Evolutionary conservation across 169 alveolate genomes (phyloP).

Genomic region (Plasmodium relictum): DNA sequence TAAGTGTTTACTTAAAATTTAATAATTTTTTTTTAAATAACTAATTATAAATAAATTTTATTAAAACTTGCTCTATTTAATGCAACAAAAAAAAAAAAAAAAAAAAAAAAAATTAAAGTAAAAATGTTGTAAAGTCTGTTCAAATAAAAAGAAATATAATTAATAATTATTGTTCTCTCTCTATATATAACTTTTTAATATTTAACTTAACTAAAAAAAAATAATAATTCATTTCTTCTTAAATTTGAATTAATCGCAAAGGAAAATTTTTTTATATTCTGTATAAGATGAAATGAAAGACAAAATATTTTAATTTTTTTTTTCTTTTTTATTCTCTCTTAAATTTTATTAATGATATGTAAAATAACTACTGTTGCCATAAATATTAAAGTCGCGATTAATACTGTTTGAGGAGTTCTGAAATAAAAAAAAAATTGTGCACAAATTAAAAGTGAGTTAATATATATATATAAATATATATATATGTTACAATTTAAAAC

Average conservation of each 20-base stretch:
- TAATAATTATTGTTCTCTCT: background rate
- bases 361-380: conserved; percentile 88
- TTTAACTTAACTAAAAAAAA: background rate
- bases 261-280: background rate
- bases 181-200: too few relatives aligned
- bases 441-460: background rate
- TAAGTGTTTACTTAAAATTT: background rate
- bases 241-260: background rate
- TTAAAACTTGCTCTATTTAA: conserved; percentile 19
- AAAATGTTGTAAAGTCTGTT: background rate
- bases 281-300: too few relatives aligned
- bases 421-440: conserved; percentile 2
- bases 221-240: background rate
- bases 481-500: conserved; percentile 69
- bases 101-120: conserved; percentile 1
- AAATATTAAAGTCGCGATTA: conserved; percentile 81
- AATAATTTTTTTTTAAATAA: background rate
- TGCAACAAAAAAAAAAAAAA: conserved; percentile 39
- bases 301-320: too few relatives aligned
- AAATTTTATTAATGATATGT: conserved; percentile 84
- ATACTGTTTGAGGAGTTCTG: conserved; percentile 87
- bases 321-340: conserved; percentile 12
- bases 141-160: conserved; percentile 14
- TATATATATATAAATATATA: background rate
- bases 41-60: background rate